A percentile compares a stretch with the other conserved stretches of the same genome.
These are phyloP conservation scores for Tolypocladium inflatum DNA, from an alignment of 2,329 filamentous ascomycete species.

Conservation along the genomic window DNA sequence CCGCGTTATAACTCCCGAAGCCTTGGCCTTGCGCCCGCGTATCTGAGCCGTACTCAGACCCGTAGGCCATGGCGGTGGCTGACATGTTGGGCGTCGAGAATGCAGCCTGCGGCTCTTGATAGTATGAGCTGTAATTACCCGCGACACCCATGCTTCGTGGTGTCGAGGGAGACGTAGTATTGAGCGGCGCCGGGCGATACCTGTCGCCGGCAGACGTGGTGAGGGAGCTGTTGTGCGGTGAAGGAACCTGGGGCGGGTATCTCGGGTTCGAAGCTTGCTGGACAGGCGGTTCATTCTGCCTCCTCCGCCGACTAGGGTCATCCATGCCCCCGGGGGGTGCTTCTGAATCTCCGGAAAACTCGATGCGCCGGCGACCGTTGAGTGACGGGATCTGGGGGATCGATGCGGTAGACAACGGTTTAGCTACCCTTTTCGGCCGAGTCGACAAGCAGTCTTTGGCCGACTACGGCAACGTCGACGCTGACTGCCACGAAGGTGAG, in stretches of 20 bases:
- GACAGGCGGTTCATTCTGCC: constrained; percentile 64
- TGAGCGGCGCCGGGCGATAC: constrained; percentile 40
- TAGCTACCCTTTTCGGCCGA: background rate
- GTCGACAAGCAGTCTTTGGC: background rate
- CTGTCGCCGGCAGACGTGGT: constrained; percentile 25
- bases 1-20: constrained; percentile 50
- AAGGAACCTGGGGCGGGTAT: constrained; percentile 40
- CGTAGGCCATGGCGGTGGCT: constrained; percentile 44
- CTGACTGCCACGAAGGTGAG: background rate
- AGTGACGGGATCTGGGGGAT: background rate
- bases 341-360: constrained; percentile 40
- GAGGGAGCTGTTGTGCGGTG: constrained; percentile 31
- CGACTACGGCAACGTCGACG: background rate
- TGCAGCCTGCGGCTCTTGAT: constrained; percentile 41
- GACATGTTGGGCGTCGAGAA: constrained; percentile 51
- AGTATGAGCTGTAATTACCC: constrained; percentile 50
- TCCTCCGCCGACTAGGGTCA: constrained; percentile 61
- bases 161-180: constrained; percentile 33
- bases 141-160: constrained; percentile 43
- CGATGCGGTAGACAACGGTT: background rate
- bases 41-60: constrained; percentile 56
- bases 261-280: constrained; percentile 49
- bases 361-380: constrained; percentile 27
- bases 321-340: constrained; percentile 58
- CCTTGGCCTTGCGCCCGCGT: constrained; percentile 44